Evolutionary conservation across 768 basidiomycete species (phyloP).

Genomic region (Mycena epipterygia): DNA sequence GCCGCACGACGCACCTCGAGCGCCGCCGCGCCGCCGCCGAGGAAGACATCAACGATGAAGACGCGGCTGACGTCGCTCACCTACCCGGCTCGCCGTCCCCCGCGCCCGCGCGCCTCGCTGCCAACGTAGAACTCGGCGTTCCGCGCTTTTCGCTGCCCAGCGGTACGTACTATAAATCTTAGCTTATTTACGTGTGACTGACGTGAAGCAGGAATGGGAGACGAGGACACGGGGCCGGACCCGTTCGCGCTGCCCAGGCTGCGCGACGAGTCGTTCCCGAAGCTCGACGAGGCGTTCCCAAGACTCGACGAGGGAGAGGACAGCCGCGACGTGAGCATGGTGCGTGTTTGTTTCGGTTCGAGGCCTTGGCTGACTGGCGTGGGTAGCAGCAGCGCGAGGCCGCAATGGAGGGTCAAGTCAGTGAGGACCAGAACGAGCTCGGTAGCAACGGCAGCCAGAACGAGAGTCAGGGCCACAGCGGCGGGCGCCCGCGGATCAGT

Average conservation of each 20-base stretch:
- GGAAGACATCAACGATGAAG: slow-evolving; percentile 44
- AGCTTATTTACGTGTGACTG: neutral
- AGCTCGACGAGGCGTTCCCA: slow-evolving; percentile 27
- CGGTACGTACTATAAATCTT: slow-evolving; percentile 16
- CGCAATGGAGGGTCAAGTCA: too few species aligned
- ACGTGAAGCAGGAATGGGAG: neutral
- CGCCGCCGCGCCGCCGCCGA: slow-evolving; percentile 43
- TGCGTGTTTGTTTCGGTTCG: too few species aligned
- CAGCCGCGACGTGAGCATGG: slow-evolving; percentile 35
- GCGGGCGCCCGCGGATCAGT: slow-evolving; percentile 60
- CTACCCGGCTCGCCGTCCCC: slow-evolving; percentile 67
- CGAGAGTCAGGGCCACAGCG: slow-evolving; percentile 31
- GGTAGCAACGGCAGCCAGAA: neutral
- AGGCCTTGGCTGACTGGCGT: too few species aligned
- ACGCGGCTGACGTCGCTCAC: slow-evolving; percentile 52
- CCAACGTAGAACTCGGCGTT: slow-evolving; percentile 32
- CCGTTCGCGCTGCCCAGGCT: slow-evolving; percentile 37
- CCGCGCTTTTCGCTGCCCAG: slow-evolving; percentile 39
- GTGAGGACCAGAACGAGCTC: too few species aligned
- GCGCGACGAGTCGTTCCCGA: slow-evolving; percentile 37
- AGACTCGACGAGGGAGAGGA: slow-evolving; percentile 25
- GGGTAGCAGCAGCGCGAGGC: too few species aligned
- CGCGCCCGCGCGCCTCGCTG: slow-evolving; percentile 42
- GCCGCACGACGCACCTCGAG: slow-evolving; percentile 56
- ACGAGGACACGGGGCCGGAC: slow-evolving; percentile 16